Evolutionary conservation across 179 eudicot genomes (phyloP).

Genomic region (Silene noctiflora): DNA sequence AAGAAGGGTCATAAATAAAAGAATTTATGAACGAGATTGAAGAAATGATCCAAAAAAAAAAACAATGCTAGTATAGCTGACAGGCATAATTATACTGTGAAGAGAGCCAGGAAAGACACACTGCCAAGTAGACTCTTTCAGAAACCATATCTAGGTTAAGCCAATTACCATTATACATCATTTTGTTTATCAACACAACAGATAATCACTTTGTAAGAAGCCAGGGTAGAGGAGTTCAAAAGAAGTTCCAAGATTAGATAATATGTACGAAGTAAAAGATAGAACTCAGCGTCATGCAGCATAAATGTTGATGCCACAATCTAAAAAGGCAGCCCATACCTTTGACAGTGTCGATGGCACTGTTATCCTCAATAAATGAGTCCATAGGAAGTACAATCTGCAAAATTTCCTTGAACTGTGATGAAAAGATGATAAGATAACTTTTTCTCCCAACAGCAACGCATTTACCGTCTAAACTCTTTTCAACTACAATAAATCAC

Average conservation of each 20-base stretch:
- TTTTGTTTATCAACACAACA: background rate
- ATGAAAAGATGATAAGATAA: constrained; percentile 53
- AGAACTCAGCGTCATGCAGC: background rate
- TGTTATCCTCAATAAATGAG: constrained; percentile 48
- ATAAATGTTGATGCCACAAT: constrained; percentile 7
- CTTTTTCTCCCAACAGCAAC: constrained; percentile 68
- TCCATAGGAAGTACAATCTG: constrained; percentile 49
- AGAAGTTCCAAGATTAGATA: background rate
- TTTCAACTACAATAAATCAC: constrained; percentile 53
- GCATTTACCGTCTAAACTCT: constrained; percentile 59
- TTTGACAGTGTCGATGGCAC: constrained; percentile 39
- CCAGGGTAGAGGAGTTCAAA: background rate
- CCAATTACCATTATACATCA: background rate
- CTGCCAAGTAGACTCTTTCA: background rate
- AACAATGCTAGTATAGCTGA: background rate
- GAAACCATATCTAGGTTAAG: background rate
- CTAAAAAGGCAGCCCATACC: constrained; percentile 33
- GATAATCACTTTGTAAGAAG: background rate
- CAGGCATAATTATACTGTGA: background rate
- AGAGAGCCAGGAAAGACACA: background rate
- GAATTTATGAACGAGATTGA: background rate
- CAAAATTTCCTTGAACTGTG: constrained; percentile 49
- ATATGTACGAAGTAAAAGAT: background rate
- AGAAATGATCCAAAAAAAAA: background rate
- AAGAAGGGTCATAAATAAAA: background rate